phyloP scores from a whole-genome alignment of 2,329 filamentous ascomycete genomes.

The Pezicula neosporulosa region DNA sequence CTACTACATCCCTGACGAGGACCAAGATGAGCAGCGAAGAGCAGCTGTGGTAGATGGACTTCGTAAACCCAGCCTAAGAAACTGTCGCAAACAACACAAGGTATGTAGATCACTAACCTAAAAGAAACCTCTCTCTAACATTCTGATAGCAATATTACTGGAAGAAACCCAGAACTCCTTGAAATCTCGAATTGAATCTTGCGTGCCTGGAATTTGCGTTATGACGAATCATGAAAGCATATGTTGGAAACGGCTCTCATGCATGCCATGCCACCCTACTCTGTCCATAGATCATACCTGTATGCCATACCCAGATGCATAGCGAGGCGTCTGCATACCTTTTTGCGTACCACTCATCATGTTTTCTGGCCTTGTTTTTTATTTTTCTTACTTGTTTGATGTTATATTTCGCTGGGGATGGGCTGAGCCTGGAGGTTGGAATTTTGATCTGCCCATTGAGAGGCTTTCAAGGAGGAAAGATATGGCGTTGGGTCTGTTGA shows the following conservation, averaged over 20 bases:
- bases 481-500: no score
- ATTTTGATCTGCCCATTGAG: no score
- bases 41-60: constrained; percentile 82
- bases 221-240: not conserved
- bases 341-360: no score
- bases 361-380: not conserved
- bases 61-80: constrained; percentile 82
- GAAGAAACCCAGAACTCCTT: constrained; percentile 61
- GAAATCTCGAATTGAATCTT: constrained; percentile 12
- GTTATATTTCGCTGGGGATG: not conserved
- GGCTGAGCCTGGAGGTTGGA: no score
- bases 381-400: not conserved
- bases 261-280: constrained; percentile 10
- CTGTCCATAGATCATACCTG: constrained; percentile 7
- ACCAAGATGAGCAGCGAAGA: constrained; percentile 73
- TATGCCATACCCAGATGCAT: constrained; percentile 22
- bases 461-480: no score
- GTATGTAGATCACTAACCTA: constrained; percentile 46
- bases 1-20: constrained; percentile 89
- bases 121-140: constrained; percentile 6
- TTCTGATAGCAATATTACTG: constrained; percentile 62
- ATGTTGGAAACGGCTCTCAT: constrained; percentile 11
- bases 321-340: constrained; percentile 18
- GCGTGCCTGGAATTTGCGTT: not conserved
- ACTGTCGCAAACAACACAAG: constrained; percentile 96